Evolutionary conservation across 805 yeast species (phyloP), one percentile per base, ranked within the genome.

Genomic region (Pichia kluyveri): DNA sequence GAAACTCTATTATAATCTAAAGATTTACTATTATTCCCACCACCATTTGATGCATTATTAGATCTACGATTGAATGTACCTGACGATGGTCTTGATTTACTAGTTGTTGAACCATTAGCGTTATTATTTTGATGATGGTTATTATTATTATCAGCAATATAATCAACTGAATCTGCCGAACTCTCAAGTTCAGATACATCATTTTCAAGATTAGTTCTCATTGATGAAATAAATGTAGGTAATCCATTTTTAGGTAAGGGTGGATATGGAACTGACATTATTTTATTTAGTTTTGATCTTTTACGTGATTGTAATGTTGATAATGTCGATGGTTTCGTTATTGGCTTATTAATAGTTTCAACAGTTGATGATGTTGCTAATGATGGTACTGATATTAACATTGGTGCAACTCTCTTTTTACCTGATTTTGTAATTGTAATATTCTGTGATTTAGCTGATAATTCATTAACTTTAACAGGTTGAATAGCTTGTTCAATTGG

Each of bases 401-500:
- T 70, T 6, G 93, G 95, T 0, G 86, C 76, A 2, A 86, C 88
- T 54, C 93, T 66, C 56, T 84, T 85, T 57, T 79, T 80, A 5
- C 93, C 93, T 38, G 83, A 82, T 56, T 86, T 84, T 1, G 90
- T 78, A 6, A 85, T 73, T 3, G 85, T 75, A 1, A 82, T 74
- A 48, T 74, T 66, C 65, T 80, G 75, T 61, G 59, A 49, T 8
- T 57, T 38, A 11, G 56, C 38, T 1, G 60, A 55, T 17, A 56
- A 42, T 1, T 46, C 40, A 43, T 58, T 57, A 1, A 52, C 47
- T 18, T 49, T 48, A 4, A 51, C 12, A 6, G 12, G 15, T 5
- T 19, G 3, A 5, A 37, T 12, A 14, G 17, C 12, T 12, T 32
- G 10, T n/a, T 31, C 18, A 3, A 15, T 5, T n/a, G 30, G 14